phyloP scores from a whole-genome alignment of 2,329 filamentous ascomycete species.

The Tolypocladium guangdongense region DNA sequence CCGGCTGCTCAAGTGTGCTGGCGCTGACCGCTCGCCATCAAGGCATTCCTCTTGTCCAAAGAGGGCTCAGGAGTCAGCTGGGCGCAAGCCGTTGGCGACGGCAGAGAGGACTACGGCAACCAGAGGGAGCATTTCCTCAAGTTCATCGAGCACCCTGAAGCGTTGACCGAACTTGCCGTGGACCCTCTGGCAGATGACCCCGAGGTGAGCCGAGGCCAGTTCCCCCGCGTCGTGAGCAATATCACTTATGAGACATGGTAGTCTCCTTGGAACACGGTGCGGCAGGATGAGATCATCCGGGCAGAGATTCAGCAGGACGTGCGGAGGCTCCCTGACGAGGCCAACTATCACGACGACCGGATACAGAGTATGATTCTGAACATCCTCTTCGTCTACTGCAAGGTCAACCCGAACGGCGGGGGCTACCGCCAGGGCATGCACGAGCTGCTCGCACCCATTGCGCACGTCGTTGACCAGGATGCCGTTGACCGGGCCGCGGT shows the following conservation, averaged over 20 bases:
- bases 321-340: constrained; percentile 81
- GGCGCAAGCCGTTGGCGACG: constrained; percentile 54
- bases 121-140: constrained; percentile 65
- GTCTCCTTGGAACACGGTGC: constrained; percentile 85
- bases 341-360: constrained; percentile 71
- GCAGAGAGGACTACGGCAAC: constrained; percentile 62
- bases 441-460: constrained; percentile 79
- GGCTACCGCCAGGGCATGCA: constrained; percentile 99
- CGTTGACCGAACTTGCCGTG: constrained; percentile 55
- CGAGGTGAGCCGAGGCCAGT: constrained; percentile 27
- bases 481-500: constrained; percentile 47
- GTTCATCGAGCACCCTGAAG: constrained; percentile 75
- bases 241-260: constrained; percentile 21
- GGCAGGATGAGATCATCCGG: constrained; percentile 72
- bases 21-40: constrained; percentile 5
- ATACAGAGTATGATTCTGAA: constrained; percentile 78
- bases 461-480: constrained; percentile 77
- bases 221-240: neutral
- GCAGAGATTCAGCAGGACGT: constrained; percentile 93
- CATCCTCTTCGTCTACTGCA: constrained; percentile 89
- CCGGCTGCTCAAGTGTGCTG: neutral
- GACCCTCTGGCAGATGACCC: constrained; percentile 82
- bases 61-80: constrained; percentile 55
- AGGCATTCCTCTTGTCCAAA: constrained; percentile 76
- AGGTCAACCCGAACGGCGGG: constrained; percentile 74